phyloP scores from a whole-genome alignment of 257 asterid species.

The Paulownia fortunei region DNA sequence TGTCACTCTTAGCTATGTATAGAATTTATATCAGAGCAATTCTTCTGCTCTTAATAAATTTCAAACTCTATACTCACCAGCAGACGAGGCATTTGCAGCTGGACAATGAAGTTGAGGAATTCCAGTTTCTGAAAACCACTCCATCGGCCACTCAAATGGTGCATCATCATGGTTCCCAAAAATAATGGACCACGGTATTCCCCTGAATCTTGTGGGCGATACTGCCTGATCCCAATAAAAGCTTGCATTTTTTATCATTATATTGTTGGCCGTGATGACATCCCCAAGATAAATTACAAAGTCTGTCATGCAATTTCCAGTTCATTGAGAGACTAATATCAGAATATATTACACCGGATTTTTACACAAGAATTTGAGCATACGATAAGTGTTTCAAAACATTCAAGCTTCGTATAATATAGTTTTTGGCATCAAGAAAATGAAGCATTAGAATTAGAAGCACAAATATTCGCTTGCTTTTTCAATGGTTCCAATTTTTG shows the following conservation, averaged over 20 bases:
- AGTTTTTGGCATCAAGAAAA: not conserved
- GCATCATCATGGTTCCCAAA: slow-evolving; percentile 97
- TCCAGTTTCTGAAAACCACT: slow-evolving; percentile 81
- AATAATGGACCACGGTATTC: slow-evolving; percentile 77
- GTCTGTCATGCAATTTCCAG: slow-evolving; percentile 48
- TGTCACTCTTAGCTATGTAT: not conserved
- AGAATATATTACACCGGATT: no score
- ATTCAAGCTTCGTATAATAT: not conserved
- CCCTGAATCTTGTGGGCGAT: slow-evolving; percentile 69
- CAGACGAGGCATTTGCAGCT: slow-evolving; percentile 31
- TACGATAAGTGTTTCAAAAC: not conserved
- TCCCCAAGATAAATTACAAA: slow-evolving; percentile 92
- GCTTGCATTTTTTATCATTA: slow-evolving; percentile 71
- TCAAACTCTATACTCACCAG: slow-evolving; percentile 35
- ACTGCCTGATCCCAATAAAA: slow-evolving; percentile 84
- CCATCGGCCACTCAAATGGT: slow-evolving; percentile 87
- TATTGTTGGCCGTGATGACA: slow-evolving; percentile 82
- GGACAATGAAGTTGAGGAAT: slow-evolving; percentile 66
- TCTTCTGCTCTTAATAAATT: no score
- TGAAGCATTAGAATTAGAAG: no score
- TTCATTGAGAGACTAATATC: not conserved
- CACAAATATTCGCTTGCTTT: no score
- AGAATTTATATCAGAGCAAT: no score
- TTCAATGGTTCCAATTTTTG: no score
- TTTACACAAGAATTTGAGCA: no score